phyloP scores from a whole-genome alignment of 768 basidiomycete genomes.

The Leccinum subgranulosum region DNA sequence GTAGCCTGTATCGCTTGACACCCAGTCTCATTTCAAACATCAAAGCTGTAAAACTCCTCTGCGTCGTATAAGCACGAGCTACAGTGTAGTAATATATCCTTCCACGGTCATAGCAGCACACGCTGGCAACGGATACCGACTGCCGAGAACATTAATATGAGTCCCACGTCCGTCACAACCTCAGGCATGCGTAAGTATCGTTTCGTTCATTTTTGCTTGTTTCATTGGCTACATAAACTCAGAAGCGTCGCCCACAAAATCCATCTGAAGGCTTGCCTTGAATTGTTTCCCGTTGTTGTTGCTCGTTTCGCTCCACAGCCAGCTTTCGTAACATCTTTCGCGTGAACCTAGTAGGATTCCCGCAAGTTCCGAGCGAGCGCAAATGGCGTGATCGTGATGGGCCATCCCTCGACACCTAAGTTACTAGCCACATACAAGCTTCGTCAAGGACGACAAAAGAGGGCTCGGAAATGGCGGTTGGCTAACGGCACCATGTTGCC shows the following conservation, averaged over 20 bases:
- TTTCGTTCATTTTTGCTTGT: not conserved
- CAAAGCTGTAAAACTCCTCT: not conserved
- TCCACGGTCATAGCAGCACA: conserved; percentile 32
- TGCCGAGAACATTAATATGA: not conserved
- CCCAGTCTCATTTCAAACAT: too few relatives aligned
- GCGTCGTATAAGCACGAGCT: not conserved
- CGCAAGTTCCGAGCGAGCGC: conserved; percentile 17
- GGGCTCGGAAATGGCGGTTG: too few relatives aligned
- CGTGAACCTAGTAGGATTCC: conserved; percentile 1
- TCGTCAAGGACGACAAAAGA: conserved; percentile 1
- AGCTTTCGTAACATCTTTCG: conserved; percentile 1
- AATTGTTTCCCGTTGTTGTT: not conserved
- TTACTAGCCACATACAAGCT: not conserved
- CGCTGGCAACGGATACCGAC: conserved; percentile 12
- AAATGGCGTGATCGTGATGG: conserved; percentile 13
- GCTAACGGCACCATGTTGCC: too few relatives aligned
- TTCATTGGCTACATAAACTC: conserved; percentile 11
- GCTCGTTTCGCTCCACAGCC: not conserved
- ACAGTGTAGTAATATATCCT: not conserved
- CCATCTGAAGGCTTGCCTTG: not conserved
- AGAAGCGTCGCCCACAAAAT: not conserved
- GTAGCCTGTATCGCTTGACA: too few relatives aligned
- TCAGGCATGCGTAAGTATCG: not conserved
- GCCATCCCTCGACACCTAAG: conserved; percentile 8
- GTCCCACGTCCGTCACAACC: not conserved